phyloP scores from a whole-genome alignment of 2,329 filamentous ascomycete genomes.

The Hymenoscyphus linearis region DNA sequence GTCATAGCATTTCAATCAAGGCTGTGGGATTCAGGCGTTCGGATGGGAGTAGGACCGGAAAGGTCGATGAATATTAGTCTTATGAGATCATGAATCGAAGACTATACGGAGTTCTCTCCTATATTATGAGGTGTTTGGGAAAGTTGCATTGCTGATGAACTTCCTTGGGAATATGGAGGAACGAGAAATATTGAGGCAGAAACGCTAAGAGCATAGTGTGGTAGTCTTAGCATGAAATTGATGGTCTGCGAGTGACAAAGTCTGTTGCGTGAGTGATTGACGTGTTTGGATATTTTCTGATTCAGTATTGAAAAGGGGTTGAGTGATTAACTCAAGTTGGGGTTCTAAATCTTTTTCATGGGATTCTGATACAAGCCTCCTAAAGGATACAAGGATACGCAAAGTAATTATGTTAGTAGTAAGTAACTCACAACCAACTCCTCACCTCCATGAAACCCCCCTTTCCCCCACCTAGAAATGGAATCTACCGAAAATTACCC shows the following conservation, averaged over 20 bases:
- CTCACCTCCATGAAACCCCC: no score
- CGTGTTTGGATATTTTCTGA: no score
- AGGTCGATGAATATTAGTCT: background rate
- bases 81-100: background rate
- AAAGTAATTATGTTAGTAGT: no score
- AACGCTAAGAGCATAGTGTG: background rate
- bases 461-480: no score
- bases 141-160: background rate
- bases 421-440: no score
- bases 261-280: no score
- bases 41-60: background rate
- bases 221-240: background rate
- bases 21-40: background rate
- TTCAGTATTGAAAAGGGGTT: no score
- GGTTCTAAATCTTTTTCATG: no score
- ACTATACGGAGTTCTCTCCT: background rate
- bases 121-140: background rate
- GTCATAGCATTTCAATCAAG: background rate
- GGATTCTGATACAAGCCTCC: no score
- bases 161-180: background rate
- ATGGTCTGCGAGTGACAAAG: background rate
- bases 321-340: no score
- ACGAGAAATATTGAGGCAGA: background rate
- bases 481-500: no score
- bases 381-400: no score